Conservation (phyloP, 306 rosid genomes). For the Prunus mongolica region DNA sequence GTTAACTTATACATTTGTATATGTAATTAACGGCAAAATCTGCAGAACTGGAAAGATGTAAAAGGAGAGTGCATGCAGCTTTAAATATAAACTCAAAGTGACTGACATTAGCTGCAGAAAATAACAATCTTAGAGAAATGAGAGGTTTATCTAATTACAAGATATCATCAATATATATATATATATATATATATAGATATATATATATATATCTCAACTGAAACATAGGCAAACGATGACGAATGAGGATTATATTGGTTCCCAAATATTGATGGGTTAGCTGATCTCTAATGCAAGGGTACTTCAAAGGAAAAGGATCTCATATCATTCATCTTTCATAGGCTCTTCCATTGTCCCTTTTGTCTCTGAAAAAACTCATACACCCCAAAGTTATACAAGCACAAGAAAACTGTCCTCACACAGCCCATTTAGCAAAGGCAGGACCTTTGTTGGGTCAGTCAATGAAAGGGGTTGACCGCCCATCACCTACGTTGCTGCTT, state of each 20-base stretch:
- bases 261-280: conserved; percentile 49
- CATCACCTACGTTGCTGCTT: conserved; percentile 55
- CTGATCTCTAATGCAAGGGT: conserved; percentile 28
- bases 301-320: conserved; percentile 21
- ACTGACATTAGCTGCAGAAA: conserved; percentile 36
- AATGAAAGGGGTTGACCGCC: conserved; percentile 29
- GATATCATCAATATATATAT: background rate
- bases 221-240: conserved; percentile 50
- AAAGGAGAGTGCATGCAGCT: conserved; percentile 16
- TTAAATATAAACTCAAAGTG: conserved; percentile 14
- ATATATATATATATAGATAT: conserved; percentile 15
- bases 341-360: conserved; percentile 47
- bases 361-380: conserved; percentile 41
- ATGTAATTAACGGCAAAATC: background rate
- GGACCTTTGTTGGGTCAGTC: conserved; percentile 38
- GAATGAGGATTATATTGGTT: conserved; percentile 3
- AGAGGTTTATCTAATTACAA: conserved; percentile 48
- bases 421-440: conserved; percentile 34
- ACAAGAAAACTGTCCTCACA: conserved; percentile 45
- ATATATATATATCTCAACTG: conserved; percentile 42
- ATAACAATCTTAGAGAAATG: conserved; percentile 28
- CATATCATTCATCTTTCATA: conserved; percentile 24
- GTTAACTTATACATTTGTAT: too few species aligned
- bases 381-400: conserved; percentile 54
- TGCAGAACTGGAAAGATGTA: background rate